phyloP scores from a whole-genome alignment of 352 stramenopile genomes.

The Phytophthora boehmeriae region DNA sequence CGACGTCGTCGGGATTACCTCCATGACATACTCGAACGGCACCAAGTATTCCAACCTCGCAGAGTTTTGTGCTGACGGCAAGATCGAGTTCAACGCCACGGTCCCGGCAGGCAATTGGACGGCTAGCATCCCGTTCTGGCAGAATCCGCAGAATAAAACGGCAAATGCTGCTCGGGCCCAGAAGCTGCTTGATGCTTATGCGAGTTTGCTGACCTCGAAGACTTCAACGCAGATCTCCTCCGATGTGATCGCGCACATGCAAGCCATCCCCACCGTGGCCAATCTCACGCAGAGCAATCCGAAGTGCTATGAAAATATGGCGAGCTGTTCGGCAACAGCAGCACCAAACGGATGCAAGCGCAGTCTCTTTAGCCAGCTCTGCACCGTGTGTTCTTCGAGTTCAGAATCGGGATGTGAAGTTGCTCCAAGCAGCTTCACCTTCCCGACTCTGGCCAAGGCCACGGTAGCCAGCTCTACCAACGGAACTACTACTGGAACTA shows the following conservation, averaged over 20 bases:
- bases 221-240: constrained; percentile 38
- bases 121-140: constrained; percentile 59
- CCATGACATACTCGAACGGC: constrained; percentile 30
- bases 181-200: constrained; percentile 55
- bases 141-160: constrained; percentile 36
- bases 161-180: constrained; percentile 39
- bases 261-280: constrained; percentile 36
- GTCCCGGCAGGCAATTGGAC: constrained; percentile 25
- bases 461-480: constrained; percentile 3
- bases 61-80: constrained; percentile 60
- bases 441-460: constrained; percentile 26
- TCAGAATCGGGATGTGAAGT: constrained; percentile 20
- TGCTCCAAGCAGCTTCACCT: constrained; percentile 7
- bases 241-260: constrained; percentile 37
- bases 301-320: constrained; percentile 20
- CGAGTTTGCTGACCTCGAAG: constrained; percentile 21
- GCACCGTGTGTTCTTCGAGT: constrained; percentile 32
- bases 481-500: constrained; percentile 6
- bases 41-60: constrained; percentile 49
- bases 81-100: constrained; percentile 47
- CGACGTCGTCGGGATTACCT: constrained; percentile 76
- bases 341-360: constrained; percentile 55
- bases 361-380: constrained; percentile 58
- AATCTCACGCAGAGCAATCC: constrained; percentile 45
- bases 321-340: no score